These are phyloP conservation scores for Arthroderma sp. DNA, from an alignment of 2,329 filamentous ascomycete species.

Conservation along the genomic window DNA sequence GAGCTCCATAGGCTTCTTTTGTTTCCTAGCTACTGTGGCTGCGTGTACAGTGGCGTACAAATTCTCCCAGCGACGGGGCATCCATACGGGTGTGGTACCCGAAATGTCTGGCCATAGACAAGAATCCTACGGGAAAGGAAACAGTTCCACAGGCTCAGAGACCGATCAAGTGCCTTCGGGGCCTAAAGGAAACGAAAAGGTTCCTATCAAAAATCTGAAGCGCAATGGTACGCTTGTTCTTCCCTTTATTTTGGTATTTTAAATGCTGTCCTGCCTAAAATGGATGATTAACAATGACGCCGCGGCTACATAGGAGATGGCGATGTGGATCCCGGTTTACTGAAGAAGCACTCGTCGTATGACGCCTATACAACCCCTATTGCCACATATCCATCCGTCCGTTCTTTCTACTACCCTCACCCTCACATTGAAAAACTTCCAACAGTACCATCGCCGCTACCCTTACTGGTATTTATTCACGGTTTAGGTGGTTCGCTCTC, in stretches of 20 bases:
- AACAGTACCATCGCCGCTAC: slow-evolving; percentile 56
- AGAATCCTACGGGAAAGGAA: no score
- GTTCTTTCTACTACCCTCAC: slow-evolving; percentile 74
- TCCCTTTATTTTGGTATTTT: neutral
- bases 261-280: neutral
- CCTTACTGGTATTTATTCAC: slow-evolving; percentile 81
- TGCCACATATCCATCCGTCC: slow-evolving; percentile 59
- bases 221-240: slow-evolving; percentile 2
- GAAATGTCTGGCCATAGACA: no score
- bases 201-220: slow-evolving; percentile 1
- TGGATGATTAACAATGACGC: no score
- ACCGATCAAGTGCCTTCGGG: no score
- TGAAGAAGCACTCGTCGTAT: slow-evolving; percentile 62
- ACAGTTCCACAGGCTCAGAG: no score
- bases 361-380: slow-evolving; percentile 58
- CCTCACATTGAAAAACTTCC: slow-evolving; percentile 72
- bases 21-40: no score
- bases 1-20: no score
- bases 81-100: no score
- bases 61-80: no score
- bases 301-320: slow-evolving; percentile 2
- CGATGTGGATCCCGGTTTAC: slow-evolving; percentile 59
- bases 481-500: slow-evolving; percentile 84
- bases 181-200: no score
- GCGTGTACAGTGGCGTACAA: no score